Base-by-base conservation (phyloP, 306 rosid genomes). In the Quillaja saponaria region DNA sequence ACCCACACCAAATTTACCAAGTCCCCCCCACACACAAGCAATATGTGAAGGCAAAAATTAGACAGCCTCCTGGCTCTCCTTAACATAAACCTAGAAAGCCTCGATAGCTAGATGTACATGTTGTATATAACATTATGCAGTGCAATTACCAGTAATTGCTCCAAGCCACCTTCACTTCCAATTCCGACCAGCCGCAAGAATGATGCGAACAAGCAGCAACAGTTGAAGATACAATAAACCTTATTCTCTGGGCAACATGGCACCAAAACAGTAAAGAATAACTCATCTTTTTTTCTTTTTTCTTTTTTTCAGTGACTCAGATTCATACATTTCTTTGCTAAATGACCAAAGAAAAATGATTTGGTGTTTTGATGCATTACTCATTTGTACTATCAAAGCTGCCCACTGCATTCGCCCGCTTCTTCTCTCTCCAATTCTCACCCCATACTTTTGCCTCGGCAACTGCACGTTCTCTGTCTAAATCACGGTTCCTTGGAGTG, bases 391-490 rank as follows among this genome's bases (percentile, higher is more conserved):
- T 82, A 72, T 92, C 96, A 52, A 92, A 92, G 87, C 95, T 92
- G 37, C 89, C 95, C 84, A 78, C 58, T 1, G 67, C 91, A 20
- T 77, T 80, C 20, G 96, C 96, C 38, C 91, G 72, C 76, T 90
- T 94, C 69, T 82, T 87, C 49, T 89, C 99, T 67, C 97, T 85
- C 96, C 96, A 94, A 66, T 94, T 94, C 79, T 94, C 97, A 0
- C 95, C 96, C 96, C 98, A 92, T 38, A 88, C 90, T 84, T 83
- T 92, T 0, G 96, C 95, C 68, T 88, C 99, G 6, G 99, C 99
- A 20, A 94, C 99, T 0, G 90, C 97, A 5, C 97, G 94, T 55
- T 94, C 99, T 75, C 99, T 66, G 55, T 94, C 95, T 25, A 94
- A 71, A 80, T 94, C 96, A 0, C 96, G 99, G 78, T 85, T 90